Percentiles rank a stretch among this genome's conserved stretches.
Evolutionary conservation across 441 rosid species (phyloP).

Genomic region (Biscutella laevigata): DNA sequence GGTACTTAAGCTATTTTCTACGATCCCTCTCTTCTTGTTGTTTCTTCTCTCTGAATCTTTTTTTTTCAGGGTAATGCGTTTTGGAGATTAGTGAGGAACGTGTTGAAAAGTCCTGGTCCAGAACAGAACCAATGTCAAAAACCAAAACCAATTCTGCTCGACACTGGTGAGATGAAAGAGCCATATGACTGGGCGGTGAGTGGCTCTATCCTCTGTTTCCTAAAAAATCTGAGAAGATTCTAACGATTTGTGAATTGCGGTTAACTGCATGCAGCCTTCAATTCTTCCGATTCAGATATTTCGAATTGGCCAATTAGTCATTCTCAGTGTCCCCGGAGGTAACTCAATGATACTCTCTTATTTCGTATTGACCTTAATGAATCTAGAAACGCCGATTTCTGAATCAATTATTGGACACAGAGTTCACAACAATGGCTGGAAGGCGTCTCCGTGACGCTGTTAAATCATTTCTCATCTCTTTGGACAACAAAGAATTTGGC

Average conservation of each 20-base stretch:
- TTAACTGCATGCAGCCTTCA: constrained; percentile 37
- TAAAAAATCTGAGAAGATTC: not conserved
- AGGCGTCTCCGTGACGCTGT: constrained; percentile 62
- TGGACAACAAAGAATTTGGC: constrained; percentile 23
- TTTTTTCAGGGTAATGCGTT: constrained; percentile 48
- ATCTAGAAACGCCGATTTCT: too few relatives aligned
- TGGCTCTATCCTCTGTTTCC: constrained; percentile 6
- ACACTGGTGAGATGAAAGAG: constrained; percentile 68
- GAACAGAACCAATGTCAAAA: constrained; percentile 49
- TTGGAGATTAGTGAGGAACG: constrained; percentile 55
- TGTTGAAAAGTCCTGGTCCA: constrained; percentile 44
- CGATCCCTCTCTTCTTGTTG: not conserved
- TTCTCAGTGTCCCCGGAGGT: constrained; percentile 67
- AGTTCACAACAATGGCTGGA: constrained; percentile 73
- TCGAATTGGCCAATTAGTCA: constrained; percentile 46
- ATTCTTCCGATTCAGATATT: constrained; percentile 54
- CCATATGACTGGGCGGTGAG: constrained; percentile 78
- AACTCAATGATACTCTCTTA: not conserved
- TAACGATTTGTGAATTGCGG: not conserved
- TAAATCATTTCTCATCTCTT: constrained; percentile 36
- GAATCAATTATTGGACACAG: constrained; percentile 25
- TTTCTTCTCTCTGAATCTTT: not conserved
- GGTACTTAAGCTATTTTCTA: constrained; percentile 24
- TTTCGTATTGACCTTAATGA: too few relatives aligned
- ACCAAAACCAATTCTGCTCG: constrained; percentile 72